A percentile compares a stretch with the other conserved stretches of the same genome.
Conservation (phyloP, 148 eudicot genomes). For the Rheum nobile region DNA sequence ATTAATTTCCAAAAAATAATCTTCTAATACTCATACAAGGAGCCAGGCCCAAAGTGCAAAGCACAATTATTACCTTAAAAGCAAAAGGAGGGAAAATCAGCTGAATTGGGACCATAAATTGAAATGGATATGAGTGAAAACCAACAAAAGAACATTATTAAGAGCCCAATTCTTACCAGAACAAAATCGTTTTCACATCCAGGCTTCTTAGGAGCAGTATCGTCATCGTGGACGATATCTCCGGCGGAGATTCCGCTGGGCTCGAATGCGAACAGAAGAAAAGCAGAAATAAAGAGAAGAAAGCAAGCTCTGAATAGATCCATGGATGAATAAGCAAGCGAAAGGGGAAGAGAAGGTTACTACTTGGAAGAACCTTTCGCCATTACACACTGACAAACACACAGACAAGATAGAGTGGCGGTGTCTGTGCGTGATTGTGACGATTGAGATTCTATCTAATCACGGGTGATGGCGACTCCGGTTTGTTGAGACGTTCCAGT, state of each 20-base stretch:
- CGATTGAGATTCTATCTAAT: background rate
- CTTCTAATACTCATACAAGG: background rate
- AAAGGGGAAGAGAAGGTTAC: background rate
- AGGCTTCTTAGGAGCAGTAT: constrained; percentile 65
- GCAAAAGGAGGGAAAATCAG: constrained; percentile 17
- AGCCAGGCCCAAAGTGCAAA: background rate
- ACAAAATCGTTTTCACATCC: constrained; percentile 83
- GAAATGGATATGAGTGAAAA: constrained; percentile 13
- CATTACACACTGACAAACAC: background rate
- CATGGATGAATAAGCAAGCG: constrained; percentile 13
- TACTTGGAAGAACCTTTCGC: background rate
- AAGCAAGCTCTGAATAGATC: constrained; percentile 22
- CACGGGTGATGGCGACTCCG: background rate
- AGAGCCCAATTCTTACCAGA: constrained; percentile 30
- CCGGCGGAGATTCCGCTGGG: constrained; percentile 40
- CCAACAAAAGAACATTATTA: background rate
- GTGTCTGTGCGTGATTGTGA: background rate
- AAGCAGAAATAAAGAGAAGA: constrained; percentile 17
- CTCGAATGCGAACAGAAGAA: constrained; percentile 12
- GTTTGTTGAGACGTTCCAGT: background rate
- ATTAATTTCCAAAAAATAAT: too few species aligned
- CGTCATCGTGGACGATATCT: constrained; percentile 72
- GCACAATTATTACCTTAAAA: too few species aligned
- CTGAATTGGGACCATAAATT: constrained; percentile 10
- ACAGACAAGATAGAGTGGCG: background rate